Percentiles rank a stretch among this genome's conserved stretches.
These are phyloP conservation scores for Coffea eugenioides DNA, from an alignment of 257 asterid genomes.

Conservation along the genomic window DNA sequence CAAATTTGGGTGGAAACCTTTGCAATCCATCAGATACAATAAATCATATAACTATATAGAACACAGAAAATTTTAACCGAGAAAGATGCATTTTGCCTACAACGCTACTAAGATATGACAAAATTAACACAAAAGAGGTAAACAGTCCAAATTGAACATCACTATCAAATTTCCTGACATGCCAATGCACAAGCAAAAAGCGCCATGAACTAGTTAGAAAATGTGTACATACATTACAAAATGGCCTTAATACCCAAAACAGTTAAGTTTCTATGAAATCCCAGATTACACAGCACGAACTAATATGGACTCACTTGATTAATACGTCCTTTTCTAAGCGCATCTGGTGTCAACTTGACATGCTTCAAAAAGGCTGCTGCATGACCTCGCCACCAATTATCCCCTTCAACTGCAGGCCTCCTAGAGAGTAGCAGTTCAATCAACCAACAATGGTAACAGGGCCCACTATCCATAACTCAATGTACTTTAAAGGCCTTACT, in stretches of 20 bases:
- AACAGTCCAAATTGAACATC: no score
- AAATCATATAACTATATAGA: background rate
- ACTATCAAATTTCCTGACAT: no score
- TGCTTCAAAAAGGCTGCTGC: conserved; percentile 34
- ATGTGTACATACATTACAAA: background rate
- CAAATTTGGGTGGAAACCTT: background rate
- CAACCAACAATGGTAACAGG: background rate
- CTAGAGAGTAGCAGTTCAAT: conserved; percentile 5
- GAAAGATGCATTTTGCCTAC: background rate
- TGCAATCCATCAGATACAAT: background rate
- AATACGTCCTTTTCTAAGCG: conserved; percentile 34
- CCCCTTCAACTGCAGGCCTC: conserved; percentile 31
- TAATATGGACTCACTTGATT: conserved; percentile 27
- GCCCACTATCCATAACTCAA: background rate
- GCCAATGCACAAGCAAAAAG: background rate
- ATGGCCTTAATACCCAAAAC: background rate
- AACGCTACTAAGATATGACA: no score
- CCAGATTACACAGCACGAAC: background rate
- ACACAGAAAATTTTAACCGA: background rate
- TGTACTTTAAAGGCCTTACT: background rate
- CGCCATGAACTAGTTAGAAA: background rate
- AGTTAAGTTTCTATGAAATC: background rate
- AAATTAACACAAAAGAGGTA: no score
- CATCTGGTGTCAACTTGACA: conserved; percentile 25
- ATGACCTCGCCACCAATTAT: conserved; percentile 42